Conservation (phyloP, 768 basidiomycete species). For the Trametes villosa region DNA sequence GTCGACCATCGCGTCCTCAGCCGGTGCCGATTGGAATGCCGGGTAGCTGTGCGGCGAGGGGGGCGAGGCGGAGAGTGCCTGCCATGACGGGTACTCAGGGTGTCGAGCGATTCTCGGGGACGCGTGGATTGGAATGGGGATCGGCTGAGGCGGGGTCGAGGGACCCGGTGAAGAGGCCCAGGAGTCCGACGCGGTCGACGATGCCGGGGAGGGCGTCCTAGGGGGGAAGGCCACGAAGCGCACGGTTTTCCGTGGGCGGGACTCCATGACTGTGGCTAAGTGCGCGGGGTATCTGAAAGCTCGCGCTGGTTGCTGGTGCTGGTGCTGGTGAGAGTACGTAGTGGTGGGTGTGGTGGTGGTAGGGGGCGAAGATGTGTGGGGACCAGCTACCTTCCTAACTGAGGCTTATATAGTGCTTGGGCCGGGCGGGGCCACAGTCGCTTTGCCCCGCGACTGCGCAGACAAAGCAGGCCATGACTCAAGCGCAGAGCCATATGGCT, state of each 20-base stretch:
- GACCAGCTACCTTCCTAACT: neutral
- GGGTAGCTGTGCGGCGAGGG: neutral
- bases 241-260: conserved; percentile 13
- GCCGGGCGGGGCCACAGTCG: neutral
- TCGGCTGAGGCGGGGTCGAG: conserved; percentile 15
- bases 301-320: neutral
- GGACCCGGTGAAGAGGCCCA: conserved; percentile 11
- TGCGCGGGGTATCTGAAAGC: no score
- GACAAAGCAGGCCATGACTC: conserved; percentile 13
- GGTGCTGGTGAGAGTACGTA: neutral
- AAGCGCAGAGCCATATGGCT: neutral
- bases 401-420: conserved; percentile 17
- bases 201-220: conserved; percentile 18
- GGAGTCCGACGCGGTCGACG: conserved; percentile 12
- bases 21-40: neutral
- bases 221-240: conserved; percentile 12
- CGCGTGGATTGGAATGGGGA: neutral
- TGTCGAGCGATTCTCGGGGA: neutral
- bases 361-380: neutral
- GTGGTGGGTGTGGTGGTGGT: neutral
- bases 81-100: conserved; percentile 6
- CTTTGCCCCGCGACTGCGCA: conserved; percentile 8
- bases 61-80: neutral
- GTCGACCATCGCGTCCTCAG: conserved; percentile 4
- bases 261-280: neutral